These are phyloP conservation scores for Saccharomyces eubayanus DNA, from an alignment of 805 yeast genomes.

Conservation along the genomic window DNA sequence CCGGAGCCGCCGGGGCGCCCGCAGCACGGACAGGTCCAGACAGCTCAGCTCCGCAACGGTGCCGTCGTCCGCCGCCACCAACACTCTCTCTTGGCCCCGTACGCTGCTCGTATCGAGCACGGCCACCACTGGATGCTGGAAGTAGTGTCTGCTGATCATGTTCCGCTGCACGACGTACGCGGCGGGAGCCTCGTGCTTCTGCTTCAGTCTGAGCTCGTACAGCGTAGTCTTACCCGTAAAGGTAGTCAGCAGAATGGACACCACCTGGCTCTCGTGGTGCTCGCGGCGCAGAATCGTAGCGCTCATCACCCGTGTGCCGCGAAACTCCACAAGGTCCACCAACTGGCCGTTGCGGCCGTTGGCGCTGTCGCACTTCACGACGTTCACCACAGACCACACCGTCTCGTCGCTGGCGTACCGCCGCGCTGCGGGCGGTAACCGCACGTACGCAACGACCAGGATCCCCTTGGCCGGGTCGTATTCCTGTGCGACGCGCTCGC, in stretches of 20 bases:
- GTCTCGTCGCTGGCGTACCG: conserved; percentile 1
- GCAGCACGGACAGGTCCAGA: conserved; percentile 11
- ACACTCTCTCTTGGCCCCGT: conserved; percentile 9
- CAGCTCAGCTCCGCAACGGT: conserved; percentile 14
- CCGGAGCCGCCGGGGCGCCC: not conserved
- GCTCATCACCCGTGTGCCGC: conserved; percentile 14
- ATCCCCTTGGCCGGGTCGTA: not conserved
- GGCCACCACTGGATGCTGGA: conserved; percentile 13
- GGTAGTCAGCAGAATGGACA: conserved; percentile 15
- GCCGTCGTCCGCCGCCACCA: conserved; percentile 11
- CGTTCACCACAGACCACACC: conserved; percentile 8
- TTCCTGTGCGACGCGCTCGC: not conserved
- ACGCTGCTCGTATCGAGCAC: not conserved
- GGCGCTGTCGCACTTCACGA: conserved; percentile 11
- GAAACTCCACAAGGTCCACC: conserved; percentile 17
- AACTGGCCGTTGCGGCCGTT: conserved; percentile 3
- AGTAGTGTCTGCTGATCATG: conserved; percentile 15
- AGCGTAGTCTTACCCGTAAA: conserved; percentile 19
- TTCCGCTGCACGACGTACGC: conserved; percentile 9
- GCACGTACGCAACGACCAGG: not conserved
- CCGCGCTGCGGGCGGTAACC: not conserved
- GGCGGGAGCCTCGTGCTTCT: conserved; percentile 1
- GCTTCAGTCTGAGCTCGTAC: conserved; percentile 15
- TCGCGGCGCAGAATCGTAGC: conserved; percentile 14
- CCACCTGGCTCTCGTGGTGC: conserved; percentile 4